Conservation (phyloP, 805 yeast species). For the Pichia sporocuriosa region DNA sequence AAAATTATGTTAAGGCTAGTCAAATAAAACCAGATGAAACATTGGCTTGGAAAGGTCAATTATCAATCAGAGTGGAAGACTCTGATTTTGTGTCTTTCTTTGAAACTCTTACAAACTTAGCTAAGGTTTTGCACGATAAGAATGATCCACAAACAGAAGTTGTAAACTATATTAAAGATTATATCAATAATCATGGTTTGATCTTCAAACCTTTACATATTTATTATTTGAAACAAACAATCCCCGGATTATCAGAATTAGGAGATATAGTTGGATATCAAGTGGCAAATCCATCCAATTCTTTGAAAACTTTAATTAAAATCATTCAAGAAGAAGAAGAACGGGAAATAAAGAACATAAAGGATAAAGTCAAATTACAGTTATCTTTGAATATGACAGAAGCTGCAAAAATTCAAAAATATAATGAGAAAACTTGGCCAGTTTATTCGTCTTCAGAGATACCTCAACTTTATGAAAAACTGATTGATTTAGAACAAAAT, state of each 20-base stretch:
- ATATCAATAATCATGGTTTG: slow-evolving; percentile 29
- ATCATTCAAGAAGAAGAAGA: slow-evolving; percentile 36
- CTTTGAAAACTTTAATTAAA: slow-evolving; percentile 38
- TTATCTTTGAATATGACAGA: slow-evolving; percentile 41
- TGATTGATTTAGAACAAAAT: slow-evolving; percentile 52
- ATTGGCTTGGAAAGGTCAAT: slow-evolving; percentile 78
- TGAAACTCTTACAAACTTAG: slow-evolving; percentile 37
- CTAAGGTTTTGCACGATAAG: slow-evolving; percentile 35
- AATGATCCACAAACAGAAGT: slow-evolving; percentile 44
- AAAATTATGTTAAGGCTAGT: slow-evolving; percentile 44
- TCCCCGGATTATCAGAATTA: slow-evolving; percentile 47
- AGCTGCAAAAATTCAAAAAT: slow-evolving; percentile 21
- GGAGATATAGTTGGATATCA: slow-evolving; percentile 46
- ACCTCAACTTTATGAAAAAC: slow-evolving; percentile 44
- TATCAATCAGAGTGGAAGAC: slow-evolving; percentile 36
- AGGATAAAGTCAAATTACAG: slow-evolving; percentile 44
- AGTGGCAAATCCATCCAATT: slow-evolving; percentile 41
- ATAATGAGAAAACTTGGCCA: slow-evolving; percentile 38
- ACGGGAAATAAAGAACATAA: slow-evolving; percentile 32
- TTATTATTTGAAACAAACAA: slow-evolving; percentile 40
- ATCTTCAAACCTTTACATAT: slow-evolving; percentile 30
- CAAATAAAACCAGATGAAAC: slow-evolving; percentile 42
- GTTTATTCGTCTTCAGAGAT: slow-evolving; percentile 46
- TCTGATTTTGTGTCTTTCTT: slow-evolving; percentile 42
- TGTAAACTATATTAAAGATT: slow-evolving; percentile 39